These are phyloP conservation scores for Echinosophora koreensis DNA, from an alignment of 306 rosid species.

Conservation along the genomic window DNA sequence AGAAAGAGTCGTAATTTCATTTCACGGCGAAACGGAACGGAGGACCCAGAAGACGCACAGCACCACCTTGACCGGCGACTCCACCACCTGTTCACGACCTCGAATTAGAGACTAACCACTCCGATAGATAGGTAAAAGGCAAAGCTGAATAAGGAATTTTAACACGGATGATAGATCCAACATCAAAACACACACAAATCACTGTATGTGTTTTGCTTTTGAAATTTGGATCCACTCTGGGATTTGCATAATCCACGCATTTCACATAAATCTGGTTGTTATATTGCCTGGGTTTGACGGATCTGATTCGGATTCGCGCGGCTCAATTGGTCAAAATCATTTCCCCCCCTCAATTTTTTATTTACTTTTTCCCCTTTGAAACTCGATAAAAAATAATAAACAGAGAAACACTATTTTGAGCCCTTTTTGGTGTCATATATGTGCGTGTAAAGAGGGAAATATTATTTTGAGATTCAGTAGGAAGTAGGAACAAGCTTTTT, in stretches of 20 bases:
- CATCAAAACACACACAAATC: background rate
- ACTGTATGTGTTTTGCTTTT: background rate
- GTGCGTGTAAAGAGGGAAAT: background rate
- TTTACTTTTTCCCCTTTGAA: background rate
- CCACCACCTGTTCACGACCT: too few species aligned
- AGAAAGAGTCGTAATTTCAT: background rate
- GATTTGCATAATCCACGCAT: background rate
- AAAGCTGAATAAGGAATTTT: background rate
- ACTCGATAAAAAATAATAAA: too few species aligned
- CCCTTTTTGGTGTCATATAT: background rate
- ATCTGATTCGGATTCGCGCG: background rate
- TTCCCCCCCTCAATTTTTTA: background rate
- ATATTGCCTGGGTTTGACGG: background rate
- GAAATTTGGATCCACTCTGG: background rate
- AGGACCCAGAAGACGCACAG: slow-evolving; percentile 1
- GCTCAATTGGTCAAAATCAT: background rate
- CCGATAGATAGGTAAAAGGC: background rate
- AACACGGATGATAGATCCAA: background rate
- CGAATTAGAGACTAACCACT: too few species aligned
- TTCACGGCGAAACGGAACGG: background rate
- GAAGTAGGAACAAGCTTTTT: background rate
- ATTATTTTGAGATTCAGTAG: background rate
- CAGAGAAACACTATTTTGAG: too few species aligned
- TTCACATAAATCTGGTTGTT: background rate
- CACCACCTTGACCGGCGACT: background rate